Evolutionary conservation across 805 yeast genomes (phyloP).

Genomic region (Nakazawaea ambrosiae): DNA sequence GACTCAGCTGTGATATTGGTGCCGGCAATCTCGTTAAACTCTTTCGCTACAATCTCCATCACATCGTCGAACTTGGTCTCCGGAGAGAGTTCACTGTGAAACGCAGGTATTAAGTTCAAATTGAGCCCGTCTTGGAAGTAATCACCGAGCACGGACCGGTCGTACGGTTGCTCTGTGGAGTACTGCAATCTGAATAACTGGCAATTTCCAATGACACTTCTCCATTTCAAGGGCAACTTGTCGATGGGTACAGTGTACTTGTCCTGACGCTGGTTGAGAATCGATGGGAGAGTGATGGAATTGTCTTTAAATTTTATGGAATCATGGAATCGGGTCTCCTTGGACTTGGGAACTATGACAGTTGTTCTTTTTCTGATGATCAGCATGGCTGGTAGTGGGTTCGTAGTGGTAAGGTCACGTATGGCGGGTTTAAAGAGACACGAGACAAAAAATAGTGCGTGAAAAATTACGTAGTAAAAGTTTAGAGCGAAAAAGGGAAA

Average conservation of each 20-base stretch:
- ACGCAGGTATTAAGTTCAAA: neutral
- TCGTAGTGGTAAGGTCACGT: too few relatives aligned
- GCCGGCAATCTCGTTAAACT: neutral
- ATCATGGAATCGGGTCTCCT: constrained; percentile 5
- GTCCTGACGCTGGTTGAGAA: constrained; percentile 6
- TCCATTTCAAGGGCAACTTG: neutral
- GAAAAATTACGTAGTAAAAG: too few relatives aligned
- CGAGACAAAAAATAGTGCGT: too few relatives aligned
- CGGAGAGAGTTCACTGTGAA: neutral
- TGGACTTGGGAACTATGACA: neutral
- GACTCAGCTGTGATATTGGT: neutral
- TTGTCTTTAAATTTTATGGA: neutral
- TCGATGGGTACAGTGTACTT: constrained; percentile 5
- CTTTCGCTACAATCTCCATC: neutral
- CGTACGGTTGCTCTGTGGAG: neutral
- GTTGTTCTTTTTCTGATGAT: constrained; percentile 7
- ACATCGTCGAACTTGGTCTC: neutral
- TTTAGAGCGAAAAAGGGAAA: too few relatives aligned
- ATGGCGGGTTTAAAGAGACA: too few relatives aligned
- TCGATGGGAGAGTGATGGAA: neutral
- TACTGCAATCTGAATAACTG: neutral
- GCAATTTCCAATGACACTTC: neutral
- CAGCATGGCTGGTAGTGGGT: too few relatives aligned
- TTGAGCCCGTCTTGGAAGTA: constrained; percentile 3
- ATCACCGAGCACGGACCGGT: constrained; percentile 9